A percentile compares a stretch with the other conserved stretches of the same genome.
These are phyloP conservation scores for Linnemannia schmuckeri DNA, from an alignment of 192 early-diverging fungal species.

Conservation along the genomic window DNA sequence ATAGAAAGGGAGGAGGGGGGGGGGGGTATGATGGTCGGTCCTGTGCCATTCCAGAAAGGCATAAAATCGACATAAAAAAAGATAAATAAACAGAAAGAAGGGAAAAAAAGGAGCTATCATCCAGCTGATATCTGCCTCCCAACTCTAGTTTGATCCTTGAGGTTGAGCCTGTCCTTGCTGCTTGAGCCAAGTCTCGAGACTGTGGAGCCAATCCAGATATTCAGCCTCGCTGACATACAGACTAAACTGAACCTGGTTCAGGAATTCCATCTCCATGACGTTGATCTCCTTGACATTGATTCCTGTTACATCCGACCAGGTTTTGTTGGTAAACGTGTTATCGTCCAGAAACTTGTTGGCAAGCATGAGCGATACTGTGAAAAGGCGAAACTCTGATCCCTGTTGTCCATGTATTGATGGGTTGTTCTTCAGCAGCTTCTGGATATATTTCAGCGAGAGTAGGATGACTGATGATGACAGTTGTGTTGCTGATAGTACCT, in stretches of 20 bases:
- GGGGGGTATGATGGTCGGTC: neutral
- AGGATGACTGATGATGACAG: conserved; percentile 75
- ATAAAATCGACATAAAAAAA: neutral
- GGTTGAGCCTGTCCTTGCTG: conserved; percentile 40
- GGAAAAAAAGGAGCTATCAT: neutral
- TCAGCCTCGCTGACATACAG: conserved; percentile 77
- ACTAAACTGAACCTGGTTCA: conserved; percentile 80
- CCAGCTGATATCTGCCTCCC: neutral
- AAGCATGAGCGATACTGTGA: conserved; percentile 88
- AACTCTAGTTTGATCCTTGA: conserved; percentile 13
- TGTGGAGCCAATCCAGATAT: conserved; percentile 79
- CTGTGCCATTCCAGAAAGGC: neutral
- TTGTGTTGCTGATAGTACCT: conserved; percentile 71
- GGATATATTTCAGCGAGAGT: conserved; percentile 74
- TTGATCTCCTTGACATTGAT: conserved; percentile 86
- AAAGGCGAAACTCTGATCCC: conserved; percentile 86
- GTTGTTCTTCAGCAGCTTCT: conserved; percentile 66
- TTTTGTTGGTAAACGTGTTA: conserved; percentile 91
- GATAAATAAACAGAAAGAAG: neutral
- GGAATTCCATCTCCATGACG: conserved; percentile 90
- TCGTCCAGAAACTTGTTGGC: conserved; percentile 91
- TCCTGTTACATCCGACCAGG: conserved; percentile 88
- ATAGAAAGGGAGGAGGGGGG: neutral
- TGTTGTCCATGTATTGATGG: conserved; percentile 69
- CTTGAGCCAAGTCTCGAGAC: conserved; percentile 56